These are phyloP conservation scores for Penicillium sp. DNA, from an alignment of 2,329 filamentous ascomycete genomes.

Conservation along the genomic window DNA sequence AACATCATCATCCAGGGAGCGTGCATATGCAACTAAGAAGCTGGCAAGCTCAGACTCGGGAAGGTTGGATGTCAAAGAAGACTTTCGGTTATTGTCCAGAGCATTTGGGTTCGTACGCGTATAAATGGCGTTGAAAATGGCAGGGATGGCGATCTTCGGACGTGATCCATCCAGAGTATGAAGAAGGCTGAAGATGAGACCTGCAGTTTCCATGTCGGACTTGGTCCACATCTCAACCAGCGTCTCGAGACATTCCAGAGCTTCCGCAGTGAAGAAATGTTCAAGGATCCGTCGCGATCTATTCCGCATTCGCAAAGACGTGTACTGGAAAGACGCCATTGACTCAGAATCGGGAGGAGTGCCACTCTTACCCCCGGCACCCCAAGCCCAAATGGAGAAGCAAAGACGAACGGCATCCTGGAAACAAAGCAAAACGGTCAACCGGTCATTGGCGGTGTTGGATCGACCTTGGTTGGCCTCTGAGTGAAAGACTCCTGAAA, in stretches of 20 bases:
- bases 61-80: constrained; percentile 79
- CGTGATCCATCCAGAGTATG: constrained; percentile 87
- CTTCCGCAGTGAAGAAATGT: constrained; percentile 86
- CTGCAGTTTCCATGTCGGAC: constrained; percentile 48
- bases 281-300: constrained; percentile 81
- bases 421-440: constrained; percentile 93
- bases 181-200: constrained; percentile 74
- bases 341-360: constrained; percentile 59
- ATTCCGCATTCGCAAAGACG: constrained; percentile 84
- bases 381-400: constrained; percentile 94
- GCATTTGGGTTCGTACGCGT: constrained; percentile 82
- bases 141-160: constrained; percentile 85
- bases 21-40: constrained; percentile 85
- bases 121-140: constrained; percentile 93
- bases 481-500: constrained; percentile 80
- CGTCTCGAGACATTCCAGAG: constrained; percentile 88
- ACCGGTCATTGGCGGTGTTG: constrained; percentile 81
- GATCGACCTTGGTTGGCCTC: constrained; percentile 72
- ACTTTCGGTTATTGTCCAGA: constrained; percentile 73
- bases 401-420: constrained; percentile 92
- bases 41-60: constrained; percentile 77
- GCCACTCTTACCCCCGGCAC: constrained; percentile 48
- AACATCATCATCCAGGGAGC: constrained; percentile 87
- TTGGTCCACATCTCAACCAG: constrained; percentile 76
- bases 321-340: constrained; percentile 80